Base-by-base conservation (phyloP, 768 basidiomycete genomes). In the Cubamyces lactineus region DNA sequence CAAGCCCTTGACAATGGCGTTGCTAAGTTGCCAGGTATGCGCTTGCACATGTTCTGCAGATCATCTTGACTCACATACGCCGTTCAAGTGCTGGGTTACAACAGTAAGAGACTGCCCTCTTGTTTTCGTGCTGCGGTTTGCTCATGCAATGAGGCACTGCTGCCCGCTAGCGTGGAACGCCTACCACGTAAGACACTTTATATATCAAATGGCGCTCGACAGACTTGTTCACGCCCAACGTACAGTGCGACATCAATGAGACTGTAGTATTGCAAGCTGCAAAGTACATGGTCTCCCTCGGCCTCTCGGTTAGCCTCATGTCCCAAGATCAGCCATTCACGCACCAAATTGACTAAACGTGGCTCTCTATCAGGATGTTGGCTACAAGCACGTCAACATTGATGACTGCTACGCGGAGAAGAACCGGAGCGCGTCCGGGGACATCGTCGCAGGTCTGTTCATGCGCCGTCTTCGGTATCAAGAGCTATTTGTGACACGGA, bases 401-500 rank as follows among this genome's bases (percentile, higher is more conserved):
- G 86, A 88, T 58, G 86, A 88, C 60, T 88, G 86, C 64, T 88
- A 85, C 64, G 81, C 86, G 2, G 81, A 84, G 71, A 86, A 82
- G 66, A 68, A 82, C 48, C 78, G 86, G 40, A 84, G 72, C 59
- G 65, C 75, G 4, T 62, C 68, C 9, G 86, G 86, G 1, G 76
- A 84, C 65, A 82, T 88, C n/a, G 77, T 86, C 51, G 84, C 82
- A 34, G 78, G 86, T 85, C 48, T 7, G 46, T 24, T 3, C 5
- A 24, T 8, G 5, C 13, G 12, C 13, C 46, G 11, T 9, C 23
- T 47, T 5, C n/a, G 13, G 11, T 12, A 4, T 7, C 13, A 13
- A 23, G 46, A 24, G 7, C 5, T 3, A 5, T 21, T 13, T 8
- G 7, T 47, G 7, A 47, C 23, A 47, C 24, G 13, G 19, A 47